phyloP scores from a whole-genome alignment of 2,329 filamentous ascomycete genomes.

The Tympanopsis confertula region DNA sequence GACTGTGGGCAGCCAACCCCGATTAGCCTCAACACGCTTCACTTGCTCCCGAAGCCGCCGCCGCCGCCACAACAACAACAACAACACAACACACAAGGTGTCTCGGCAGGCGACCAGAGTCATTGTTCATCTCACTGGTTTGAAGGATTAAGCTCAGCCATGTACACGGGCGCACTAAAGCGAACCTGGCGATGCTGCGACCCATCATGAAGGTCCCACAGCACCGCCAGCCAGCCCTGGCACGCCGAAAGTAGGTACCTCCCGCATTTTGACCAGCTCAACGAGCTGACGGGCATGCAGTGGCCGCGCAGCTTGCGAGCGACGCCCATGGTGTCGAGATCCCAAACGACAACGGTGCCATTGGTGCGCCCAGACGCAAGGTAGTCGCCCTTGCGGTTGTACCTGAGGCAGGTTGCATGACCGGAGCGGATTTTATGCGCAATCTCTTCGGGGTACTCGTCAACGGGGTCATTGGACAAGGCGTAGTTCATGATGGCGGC shows the following conservation, averaged over 20 bases:
- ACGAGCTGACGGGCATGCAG: constrained; percentile 80
- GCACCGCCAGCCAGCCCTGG: constrained; percentile 89
- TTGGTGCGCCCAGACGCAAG: constrained; percentile 88
- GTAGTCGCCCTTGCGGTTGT: constrained; percentile 89
- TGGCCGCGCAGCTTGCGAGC: constrained; percentile 89
- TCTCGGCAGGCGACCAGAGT: neutral
- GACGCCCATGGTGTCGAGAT: constrained; percentile 93
- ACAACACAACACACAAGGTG: neutral
- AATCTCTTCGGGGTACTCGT: constrained; percentile 83
- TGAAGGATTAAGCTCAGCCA: constrained; percentile 84
- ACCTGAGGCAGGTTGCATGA: constrained; percentile 61
- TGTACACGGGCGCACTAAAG: constrained; percentile 87
- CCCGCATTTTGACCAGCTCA: constrained; percentile 90
- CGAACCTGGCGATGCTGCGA: constrained; percentile 71
- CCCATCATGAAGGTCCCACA: constrained; percentile 75
- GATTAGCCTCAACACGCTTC: constrained; percentile 8
- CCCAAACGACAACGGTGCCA: constrained; percentile 90
- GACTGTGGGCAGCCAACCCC: constrained; percentile 29
- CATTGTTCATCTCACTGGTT: constrained; percentile 53
- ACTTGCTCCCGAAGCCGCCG: neutral
- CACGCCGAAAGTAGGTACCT: constrained; percentile 85
- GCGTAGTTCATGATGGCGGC: constrained; percentile 39
- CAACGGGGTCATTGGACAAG: constrained; percentile 51
- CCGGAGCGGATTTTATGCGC: constrained; percentile 72
- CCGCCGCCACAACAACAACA: too few relatives aligned